These are phyloP conservation scores for Climacium dendroides DNA, from an alignment of 225 moss, liverwort and hornwort species.

Conservation along the genomic window DNA sequence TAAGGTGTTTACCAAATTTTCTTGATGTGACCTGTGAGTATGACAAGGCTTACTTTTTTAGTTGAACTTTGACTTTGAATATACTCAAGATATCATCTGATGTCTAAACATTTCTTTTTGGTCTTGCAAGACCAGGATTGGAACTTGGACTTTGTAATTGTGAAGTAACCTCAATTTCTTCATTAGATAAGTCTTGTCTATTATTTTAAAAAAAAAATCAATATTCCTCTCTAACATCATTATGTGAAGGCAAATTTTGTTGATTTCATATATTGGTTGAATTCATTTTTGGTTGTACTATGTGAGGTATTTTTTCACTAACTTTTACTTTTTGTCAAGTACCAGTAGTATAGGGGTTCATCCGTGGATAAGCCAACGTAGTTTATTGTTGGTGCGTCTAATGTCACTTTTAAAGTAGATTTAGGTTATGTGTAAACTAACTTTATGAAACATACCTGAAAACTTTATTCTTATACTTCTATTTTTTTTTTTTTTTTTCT, in stretches of 20 bases:
- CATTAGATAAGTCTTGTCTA: not conserved
- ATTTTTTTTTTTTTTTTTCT: no score
- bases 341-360: no score
- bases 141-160: not conserved
- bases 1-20: not conserved
- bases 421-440: no score
- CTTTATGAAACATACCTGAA: no score
- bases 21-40: not conserved
- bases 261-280: not conserved
- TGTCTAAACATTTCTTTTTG: not conserved
- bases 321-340: no score
- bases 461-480: no score
- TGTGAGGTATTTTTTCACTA: no score
- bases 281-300: fast-evolving
- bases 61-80: not conserved
- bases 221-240: not conserved
- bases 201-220: not conserved
- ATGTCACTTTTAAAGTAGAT: no score
- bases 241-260: not conserved
- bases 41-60: not conserved
- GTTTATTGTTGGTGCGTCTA: no score
- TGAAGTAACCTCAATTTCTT: not conserved
- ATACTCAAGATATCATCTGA: fast-evolving
- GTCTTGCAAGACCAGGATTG: fast-evolving
- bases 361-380: no score